Percentiles rank a stretch among this genome's conserved stretches.
Conservation (phyloP, 139 green algal species). For the Chlamydomonas urium region DNA sequence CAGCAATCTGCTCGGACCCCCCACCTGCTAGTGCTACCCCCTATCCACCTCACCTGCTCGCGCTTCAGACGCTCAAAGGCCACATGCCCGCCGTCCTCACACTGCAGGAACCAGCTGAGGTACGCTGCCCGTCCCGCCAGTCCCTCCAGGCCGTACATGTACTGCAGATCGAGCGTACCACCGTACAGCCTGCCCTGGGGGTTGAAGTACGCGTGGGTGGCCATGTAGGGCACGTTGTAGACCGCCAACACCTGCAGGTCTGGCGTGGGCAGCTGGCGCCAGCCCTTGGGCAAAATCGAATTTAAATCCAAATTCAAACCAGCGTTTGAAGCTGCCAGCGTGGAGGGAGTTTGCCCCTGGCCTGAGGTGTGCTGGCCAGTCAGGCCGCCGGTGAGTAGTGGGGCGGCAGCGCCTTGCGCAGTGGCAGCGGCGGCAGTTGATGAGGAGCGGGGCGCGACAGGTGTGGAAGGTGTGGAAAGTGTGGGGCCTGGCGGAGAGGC, state of each 20-base stretch:
- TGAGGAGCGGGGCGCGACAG: too few relatives aligned
- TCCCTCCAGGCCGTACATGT: background rate
- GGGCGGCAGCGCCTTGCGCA: too few relatives aligned
- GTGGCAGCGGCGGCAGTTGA: too few relatives aligned
- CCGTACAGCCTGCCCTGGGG: constrained; percentile 8
- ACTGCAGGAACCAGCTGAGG: constrained; percentile 8
- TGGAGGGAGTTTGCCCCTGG: too few relatives aligned
- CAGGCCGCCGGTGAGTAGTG: too few relatives aligned
- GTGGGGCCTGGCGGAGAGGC: too few relatives aligned
- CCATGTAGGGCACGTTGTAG: constrained; percentile 9
- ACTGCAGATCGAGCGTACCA: constrained; percentile 14
- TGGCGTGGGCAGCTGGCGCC: background rate
- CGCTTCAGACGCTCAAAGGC: constrained; percentile 9
- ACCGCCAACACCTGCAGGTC: constrained; percentile 10
- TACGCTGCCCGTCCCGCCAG: background rate
- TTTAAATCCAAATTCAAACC: too few relatives aligned
- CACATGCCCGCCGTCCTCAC: constrained; percentile 14
- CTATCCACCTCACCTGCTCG: constrained; percentile 15
- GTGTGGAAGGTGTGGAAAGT: too few relatives aligned
- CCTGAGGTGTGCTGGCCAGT: too few relatives aligned
- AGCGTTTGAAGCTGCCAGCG: too few relatives aligned
- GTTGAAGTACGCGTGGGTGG: constrained; percentile 5
- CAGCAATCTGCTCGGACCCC: background rate
- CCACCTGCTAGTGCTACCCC: background rate
- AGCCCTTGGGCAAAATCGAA: constrained; percentile 1